Evolutionary conservation across 2,329 filamentous ascomycete species (phyloP).

Genomic region (Neonectria coccinea): DNA sequence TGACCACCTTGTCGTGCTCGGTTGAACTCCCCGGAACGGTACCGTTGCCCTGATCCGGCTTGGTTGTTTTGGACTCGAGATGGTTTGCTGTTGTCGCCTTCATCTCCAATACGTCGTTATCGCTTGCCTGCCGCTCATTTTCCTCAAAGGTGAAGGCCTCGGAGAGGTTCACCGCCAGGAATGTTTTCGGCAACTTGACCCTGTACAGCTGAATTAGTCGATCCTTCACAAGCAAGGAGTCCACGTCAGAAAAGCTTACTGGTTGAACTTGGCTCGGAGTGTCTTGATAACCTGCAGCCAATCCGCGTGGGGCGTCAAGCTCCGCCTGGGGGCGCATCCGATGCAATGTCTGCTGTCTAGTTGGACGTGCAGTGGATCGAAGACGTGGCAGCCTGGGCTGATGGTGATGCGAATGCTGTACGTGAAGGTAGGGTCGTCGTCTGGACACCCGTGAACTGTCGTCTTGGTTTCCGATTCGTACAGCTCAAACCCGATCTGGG

Average conservation of each 20-base stretch:
- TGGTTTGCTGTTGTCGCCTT: constrained; percentile 52
- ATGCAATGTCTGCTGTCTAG: constrained; percentile 97
- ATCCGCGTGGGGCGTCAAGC: constrained; percentile 89
- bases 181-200: constrained; percentile 75
- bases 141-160: constrained; percentile 72
- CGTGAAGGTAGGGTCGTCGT: constrained; percentile 79
- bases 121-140: constrained; percentile 63
- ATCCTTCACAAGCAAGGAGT: constrained; percentile 29
- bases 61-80: constrained; percentile 36
- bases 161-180: constrained; percentile 73
- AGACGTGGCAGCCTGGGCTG: constrained; percentile 94
- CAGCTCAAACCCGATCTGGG: constrained; percentile 96
- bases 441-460: constrained; percentile 51
- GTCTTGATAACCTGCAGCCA: constrained; percentile 99
- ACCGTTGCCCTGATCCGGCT: constrained; percentile 28
- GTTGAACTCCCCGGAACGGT: constrained; percentile 29
- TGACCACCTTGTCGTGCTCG: constrained; percentile 40
- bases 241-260: constrained; percentile 66
- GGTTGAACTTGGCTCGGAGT: constrained; percentile 92
- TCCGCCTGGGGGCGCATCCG: constrained; percentile 89
- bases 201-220: constrained; percentile 52
- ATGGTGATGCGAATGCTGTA: constrained; percentile 98
- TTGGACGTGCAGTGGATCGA: constrained; percentile 95
- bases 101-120: constrained; percentile 62
- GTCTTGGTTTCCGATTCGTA: constrained; percentile 90